Base-by-base conservation (phyloP, 148 eudicot genomes). In the Rhododendron griersonianum region DNA sequence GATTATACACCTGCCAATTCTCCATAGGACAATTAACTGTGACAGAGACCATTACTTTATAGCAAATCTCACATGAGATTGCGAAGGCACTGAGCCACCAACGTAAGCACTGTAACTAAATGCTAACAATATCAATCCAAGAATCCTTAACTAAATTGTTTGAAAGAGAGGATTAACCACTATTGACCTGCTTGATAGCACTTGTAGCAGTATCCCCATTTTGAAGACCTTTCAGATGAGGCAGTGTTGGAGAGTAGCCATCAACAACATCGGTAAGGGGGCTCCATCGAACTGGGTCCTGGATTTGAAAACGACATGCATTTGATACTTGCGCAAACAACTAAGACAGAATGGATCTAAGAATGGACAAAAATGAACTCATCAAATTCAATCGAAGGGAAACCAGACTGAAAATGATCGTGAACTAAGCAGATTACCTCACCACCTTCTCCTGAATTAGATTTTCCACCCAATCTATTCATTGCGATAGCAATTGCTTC, bases 391-490 rank as follows among this genome's bases (percentile, higher is more conserved):
- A 37, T 30, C 25, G 6, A 53, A 8, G 65, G 19, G n/a, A 77
- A 86, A 73, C 9, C 19, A 85, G 83, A 28, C 37, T 5, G 63
- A 45, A 57, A 15, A 57, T 37, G 53, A 83, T 45, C 7, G 35
- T 55, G 39, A 75, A 83, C 65, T 28, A 10, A 59, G 63, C 9
- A 44, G 76, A 65, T 81, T 95, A 97, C 99, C 98, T 97, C 99
- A 75, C 99, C 99, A 87, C 99, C 99, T 93, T 97, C 99, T 86
- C 99, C 99, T 37, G 99, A 97, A 86, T 97, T 97, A 44, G 99
- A 97, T 86, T 94, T 97, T 82, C 99, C 99, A 83, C 99, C 98
- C 84, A 97, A 81, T 91, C 99, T 95, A 88, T 97, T 97, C 99
- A 97, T 97, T 11, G 99, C 99, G 73, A 97, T 95, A 81, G 99